Evolutionary conservation across 2,329 filamentous ascomycete species (phyloP), one percentile per base, ranked within the genome.

Genomic region (Verticillium isaacii): DNA sequence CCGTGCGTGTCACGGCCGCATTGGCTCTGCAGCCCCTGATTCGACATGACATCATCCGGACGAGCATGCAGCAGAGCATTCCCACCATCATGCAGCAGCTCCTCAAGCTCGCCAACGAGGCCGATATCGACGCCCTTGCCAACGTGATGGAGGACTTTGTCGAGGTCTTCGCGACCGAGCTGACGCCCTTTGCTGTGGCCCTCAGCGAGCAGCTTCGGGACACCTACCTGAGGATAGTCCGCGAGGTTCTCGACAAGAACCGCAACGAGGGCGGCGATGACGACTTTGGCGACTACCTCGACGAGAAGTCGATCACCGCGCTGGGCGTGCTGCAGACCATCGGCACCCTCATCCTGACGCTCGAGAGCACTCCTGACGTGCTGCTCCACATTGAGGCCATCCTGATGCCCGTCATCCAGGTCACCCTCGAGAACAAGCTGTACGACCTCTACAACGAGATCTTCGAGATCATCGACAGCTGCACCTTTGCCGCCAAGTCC

Each of bases 111-210:
- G 94, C 95, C 32, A 99, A 99, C 72, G 95, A 99, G 77, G 95
- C 96, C 62, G 95, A 99, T 72, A 94, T 99, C 57, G 95, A 99
- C 75, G 93, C 95, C 5, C 82, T 99, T 50, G 94, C 95, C 25
- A 98, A 98, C 71, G 95, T 99, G 45, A 99, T 99, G 95, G 95
- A 99, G 77, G 95, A 99, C 72, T 99, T 99, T 72, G 95, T 99
- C 56, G 95, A 99, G 75, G 93, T 98, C 2, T 99, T 99, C 72
- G 94, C 95, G n/a, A 85, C 92, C 2, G 95, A 99, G 74, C 84
- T 99, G 56, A 98, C 95, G 6, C 95, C 95, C 3, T 99, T 99
- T 70, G 95, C 95, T 12, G 94, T 99, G 36, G 95, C 95, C 5
- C 82, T 99, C 4, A 97, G 93, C 71, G 93, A 98, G 77, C 95